These are phyloP conservation scores for Diaporthe caulivora DNA, from an alignment of 2,329 filamentous ascomycete species.

Conservation along the genomic window DNA sequence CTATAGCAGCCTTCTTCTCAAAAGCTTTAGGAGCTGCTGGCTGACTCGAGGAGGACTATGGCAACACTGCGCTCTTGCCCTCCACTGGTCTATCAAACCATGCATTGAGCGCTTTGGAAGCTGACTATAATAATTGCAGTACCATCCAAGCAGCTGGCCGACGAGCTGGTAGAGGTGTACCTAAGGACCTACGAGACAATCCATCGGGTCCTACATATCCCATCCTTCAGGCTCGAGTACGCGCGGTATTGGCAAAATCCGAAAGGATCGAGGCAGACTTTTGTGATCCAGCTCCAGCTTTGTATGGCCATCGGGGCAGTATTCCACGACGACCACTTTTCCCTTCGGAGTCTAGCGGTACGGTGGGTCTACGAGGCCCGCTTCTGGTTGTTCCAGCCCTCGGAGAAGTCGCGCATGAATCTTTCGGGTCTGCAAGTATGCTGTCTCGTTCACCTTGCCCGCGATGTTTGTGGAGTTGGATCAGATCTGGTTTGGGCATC, in stretches of 20 bases:
- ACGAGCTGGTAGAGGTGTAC: constrained; percentile 63
- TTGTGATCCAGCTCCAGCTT: constrained; percentile 69
- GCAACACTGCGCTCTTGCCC: too few relatives aligned
- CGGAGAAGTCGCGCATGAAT: constrained; percentile 63
- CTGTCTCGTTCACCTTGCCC: constrained; percentile 58
- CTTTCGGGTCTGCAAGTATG: constrained; percentile 64
- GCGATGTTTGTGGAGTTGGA: constrained; percentile 53
- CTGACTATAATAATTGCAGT: constrained; percentile 45
- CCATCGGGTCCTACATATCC: constrained; percentile 64
- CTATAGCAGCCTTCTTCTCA: too few relatives aligned
- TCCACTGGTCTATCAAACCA: too few relatives aligned
- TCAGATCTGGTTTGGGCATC: constrained; percentile 63
- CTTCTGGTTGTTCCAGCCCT: constrained; percentile 65
- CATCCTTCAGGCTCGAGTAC: constrained; percentile 62
- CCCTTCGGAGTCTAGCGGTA: constrained; percentile 61
- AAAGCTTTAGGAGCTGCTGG: too few relatives aligned
- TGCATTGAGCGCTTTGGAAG: too few relatives aligned
- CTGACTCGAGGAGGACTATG: too few relatives aligned
- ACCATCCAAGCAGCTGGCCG: constrained; percentile 59
- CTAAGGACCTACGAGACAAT: constrained; percentile 60
- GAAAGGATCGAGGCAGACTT: constrained; percentile 58
- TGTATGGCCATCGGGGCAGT: constrained; percentile 69
- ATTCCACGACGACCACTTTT: constrained; percentile 63
- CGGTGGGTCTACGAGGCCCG: constrained; percentile 70
- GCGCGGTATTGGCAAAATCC: constrained; percentile 61